Evolutionary conservation across 2,329 filamentous ascomycete genomes (phyloP).

Genomic region (Celoporthe dispersa): DNA sequence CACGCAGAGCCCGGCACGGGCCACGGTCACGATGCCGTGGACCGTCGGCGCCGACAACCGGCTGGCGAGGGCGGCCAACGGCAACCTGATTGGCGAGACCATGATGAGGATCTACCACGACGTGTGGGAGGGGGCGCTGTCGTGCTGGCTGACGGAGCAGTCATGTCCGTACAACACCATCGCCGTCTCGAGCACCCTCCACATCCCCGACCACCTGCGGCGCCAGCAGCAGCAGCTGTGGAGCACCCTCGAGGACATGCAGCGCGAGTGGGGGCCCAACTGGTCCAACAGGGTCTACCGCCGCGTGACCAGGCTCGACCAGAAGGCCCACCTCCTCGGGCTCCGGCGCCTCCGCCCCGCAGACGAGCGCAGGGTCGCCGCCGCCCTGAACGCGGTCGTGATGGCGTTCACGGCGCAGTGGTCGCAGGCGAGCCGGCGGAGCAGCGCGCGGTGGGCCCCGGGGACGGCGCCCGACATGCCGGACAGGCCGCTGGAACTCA

Average conservation of each 20-base stretch:
- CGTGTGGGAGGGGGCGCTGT: slow-evolving; percentile 56
- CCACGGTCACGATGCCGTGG: slow-evolving; percentile 6
- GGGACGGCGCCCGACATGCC: not conserved
- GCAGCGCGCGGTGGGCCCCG: slow-evolving; percentile 26
- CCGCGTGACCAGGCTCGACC: slow-evolving; percentile 53
- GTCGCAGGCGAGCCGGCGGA: slow-evolving; percentile 44
- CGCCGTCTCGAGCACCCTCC: slow-evolving; percentile 2
- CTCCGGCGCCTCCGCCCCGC: slow-evolving; percentile 45
- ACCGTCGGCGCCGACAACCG: slow-evolving; percentile 11
- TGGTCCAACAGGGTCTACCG: slow-evolving; percentile 56
- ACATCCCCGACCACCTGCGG: slow-evolving; percentile 6
- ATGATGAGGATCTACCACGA: slow-evolving; percentile 58
- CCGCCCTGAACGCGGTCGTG: slow-evolving; percentile 52
- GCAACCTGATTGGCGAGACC: slow-evolving; percentile 45
- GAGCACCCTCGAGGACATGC: slow-evolving; percentile 21
- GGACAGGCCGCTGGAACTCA: slow-evolving; percentile 12
- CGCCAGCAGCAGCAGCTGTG: slow-evolving; percentile 20
- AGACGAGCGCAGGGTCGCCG: slow-evolving; percentile 49
- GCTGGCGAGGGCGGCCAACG: slow-evolving; percentile 39
- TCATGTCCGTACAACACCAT: slow-evolving; percentile 53
- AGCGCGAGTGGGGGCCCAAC: slow-evolving; percentile 42
- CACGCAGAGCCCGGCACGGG: slow-evolving; percentile 9
- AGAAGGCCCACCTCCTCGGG: slow-evolving; percentile 44
- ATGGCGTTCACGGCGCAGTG: slow-evolving; percentile 60
- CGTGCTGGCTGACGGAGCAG: slow-evolving; percentile 58